Base-by-base conservation (phyloP, 108 stramenopile species). In the Cylindrotheca fusiformis region DNA sequence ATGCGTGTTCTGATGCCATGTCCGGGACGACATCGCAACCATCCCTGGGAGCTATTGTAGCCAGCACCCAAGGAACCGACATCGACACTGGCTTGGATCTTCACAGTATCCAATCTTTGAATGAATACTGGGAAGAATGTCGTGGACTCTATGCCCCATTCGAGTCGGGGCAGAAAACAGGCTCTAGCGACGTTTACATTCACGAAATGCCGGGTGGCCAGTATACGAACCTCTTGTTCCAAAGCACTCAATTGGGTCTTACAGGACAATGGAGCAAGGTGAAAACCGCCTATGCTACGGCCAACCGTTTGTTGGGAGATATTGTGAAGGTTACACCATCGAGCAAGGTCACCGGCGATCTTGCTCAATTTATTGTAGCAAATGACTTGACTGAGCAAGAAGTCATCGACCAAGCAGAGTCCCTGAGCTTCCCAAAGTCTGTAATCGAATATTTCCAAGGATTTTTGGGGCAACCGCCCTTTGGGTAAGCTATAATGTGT, bases 181-280 rank as follows among this genome's bases (percentile, higher is more conserved):
- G 98, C 17, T 79, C 79, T 25, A 75, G 92, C 23, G 94, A 96
- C 70, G 98, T 99, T 2, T 97, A 96, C 80, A 72, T 77, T 41
- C 95, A 98, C 71, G 96, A 99, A 76, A 99, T 99, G 87, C 98
- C 95, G 3, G 95, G 95, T 69, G 95, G 96, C 5, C 97, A 99
- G 71, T 97, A 96, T 77, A 97, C 97, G 27, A 99, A 99, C 67
- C 78, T 99, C 32, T 70, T 98, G 31, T 97, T 91, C 82, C 98
- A 99, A 78, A 77, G 76, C 60, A 79, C 80, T 30, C 93, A 95
- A 60, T 79, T 97, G 4, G 97, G 96, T 22, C 72, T 99, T 29
- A 92, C 84, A 8, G 98, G 87, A 10, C 84, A 92, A 29, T 99
- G 96, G 96, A 71, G 77, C 19, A 79, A 85, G 44, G 91, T 98